Percentiles rank a stretch among this genome's conserved stretches.
phyloP scores from a whole-genome alignment of 345 rosid species.

The Eucalyptus regnans region DNA sequence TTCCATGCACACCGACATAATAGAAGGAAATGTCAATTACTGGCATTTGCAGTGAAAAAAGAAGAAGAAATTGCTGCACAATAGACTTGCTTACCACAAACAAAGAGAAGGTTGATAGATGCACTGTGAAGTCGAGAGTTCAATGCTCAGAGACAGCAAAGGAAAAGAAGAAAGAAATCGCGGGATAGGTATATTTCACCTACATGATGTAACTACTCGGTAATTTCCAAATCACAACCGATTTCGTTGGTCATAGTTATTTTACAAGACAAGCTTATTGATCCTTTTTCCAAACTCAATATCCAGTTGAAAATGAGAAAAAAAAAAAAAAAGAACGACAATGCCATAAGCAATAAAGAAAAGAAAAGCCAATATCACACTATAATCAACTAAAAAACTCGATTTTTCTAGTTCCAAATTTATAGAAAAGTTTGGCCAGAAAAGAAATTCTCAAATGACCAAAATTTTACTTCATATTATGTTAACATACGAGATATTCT shows the following conservation, averaged over 20 bases:
- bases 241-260: background rate
- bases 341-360: background rate
- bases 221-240: fast-evolving
- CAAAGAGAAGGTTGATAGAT: background rate
- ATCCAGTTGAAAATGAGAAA: fast-evolving
- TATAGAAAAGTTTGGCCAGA: background rate
- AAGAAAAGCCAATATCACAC: background rate
- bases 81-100: background rate
- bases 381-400: background rate
- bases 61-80: background rate
- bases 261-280: background rate
- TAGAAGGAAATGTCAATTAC: background rate
- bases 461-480: background rate
- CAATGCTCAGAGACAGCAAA: background rate
- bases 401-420: background rate
- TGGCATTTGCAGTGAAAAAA: background rate
- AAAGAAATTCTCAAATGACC: background rate
- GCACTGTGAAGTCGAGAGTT: background rate
- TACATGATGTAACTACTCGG: background rate
- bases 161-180: background rate
- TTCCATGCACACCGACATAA: too few relatives aligned
- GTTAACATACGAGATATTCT: background rate
- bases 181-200: fast-evolving
- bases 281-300: background rate
- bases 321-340: too few relatives aligned